Evolutionary conservation across 164 flowering plant species (phyloP).

Genomic region (Platanus orientalis): DNA sequence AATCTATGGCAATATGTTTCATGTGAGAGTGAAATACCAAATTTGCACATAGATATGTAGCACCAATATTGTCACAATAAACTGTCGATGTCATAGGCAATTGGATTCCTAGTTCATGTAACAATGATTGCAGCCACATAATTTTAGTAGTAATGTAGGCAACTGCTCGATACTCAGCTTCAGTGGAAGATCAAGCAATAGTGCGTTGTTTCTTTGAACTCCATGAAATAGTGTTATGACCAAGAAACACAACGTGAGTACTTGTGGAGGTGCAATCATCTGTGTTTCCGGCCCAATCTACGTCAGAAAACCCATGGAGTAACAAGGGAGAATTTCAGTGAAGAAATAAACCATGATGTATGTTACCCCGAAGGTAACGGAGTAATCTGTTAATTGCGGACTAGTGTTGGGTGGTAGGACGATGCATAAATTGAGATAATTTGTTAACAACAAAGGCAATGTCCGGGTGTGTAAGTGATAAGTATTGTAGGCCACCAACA

Average conservation of each 20-base stretch:
- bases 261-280: not conserved
- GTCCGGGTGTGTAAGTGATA: not conserved
- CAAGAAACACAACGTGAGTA: not conserved
- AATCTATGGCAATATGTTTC: no score
- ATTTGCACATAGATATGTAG: constrained; percentile 2
- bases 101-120: not conserved
- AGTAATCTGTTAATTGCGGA: not conserved
- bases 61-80: constrained; percentile 9
- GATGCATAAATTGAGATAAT: no score
- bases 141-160: not conserved
- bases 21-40: no score
- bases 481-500: not conserved
- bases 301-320: not conserved
- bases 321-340: not conserved
- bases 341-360: not conserved
- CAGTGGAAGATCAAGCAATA: not conserved
- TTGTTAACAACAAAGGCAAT: not conserved
- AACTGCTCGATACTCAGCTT: not conserved
- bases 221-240: constrained; percentile 1
- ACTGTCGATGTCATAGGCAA: not conserved
- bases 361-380: not conserved
- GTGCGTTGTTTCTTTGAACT: constrained; percentile 4
- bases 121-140: not conserved
- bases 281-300: constrained; percentile 1
- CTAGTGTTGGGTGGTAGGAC: not conserved